phyloP scores from a whole-genome alignment of 2,329 filamentous ascomycete species.

The Colletotrichum lentis region DNA sequence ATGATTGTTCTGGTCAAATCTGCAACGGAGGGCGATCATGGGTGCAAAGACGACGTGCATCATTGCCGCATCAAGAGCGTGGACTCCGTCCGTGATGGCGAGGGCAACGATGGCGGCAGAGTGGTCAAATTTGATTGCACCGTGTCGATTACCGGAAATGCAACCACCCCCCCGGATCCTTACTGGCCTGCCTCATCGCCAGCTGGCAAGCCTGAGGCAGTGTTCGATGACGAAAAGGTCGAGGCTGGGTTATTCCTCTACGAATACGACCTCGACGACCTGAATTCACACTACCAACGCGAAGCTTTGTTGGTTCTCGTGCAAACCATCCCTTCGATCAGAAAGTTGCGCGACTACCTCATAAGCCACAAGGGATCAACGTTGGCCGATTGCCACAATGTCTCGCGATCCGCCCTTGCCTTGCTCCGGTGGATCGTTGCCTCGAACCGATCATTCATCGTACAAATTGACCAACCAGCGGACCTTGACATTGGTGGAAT shows the following conservation, averaged over 20 bases:
- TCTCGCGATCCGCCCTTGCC: conserved; percentile 72
- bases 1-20: conserved; percentile 28
- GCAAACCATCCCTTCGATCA: conserved; percentile 67
- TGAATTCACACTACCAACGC: conserved; percentile 56
- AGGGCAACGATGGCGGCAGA: conserved; percentile 43
- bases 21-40: neutral
- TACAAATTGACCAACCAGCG: conserved; percentile 68
- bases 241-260: conserved; percentile 52
- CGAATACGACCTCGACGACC: conserved; percentile 64
- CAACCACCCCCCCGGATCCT: too few relatives aligned
- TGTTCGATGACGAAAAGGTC: conserved; percentile 12
- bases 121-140: conserved; percentile 24
- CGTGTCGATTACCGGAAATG: neutral
- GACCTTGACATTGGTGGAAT: conserved; percentile 11
- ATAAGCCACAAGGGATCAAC: conserved; percentile 48
- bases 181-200: neutral
- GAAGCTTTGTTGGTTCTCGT: conserved; percentile 62
- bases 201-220: neutral
- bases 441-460: conserved; percentile 86
- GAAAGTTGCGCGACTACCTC: conserved; percentile 63
- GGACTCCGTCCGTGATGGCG: conserved; percentile 42
- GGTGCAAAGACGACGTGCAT: conserved; percentile 9
- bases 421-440: conserved; percentile 88
- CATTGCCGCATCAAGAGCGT: conserved; percentile 30
- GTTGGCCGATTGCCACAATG: conserved; percentile 58